Base-by-base conservation (phyloP, 2,329 filamentous ascomycete genomes). In the Verticillium isaacii region DNA sequence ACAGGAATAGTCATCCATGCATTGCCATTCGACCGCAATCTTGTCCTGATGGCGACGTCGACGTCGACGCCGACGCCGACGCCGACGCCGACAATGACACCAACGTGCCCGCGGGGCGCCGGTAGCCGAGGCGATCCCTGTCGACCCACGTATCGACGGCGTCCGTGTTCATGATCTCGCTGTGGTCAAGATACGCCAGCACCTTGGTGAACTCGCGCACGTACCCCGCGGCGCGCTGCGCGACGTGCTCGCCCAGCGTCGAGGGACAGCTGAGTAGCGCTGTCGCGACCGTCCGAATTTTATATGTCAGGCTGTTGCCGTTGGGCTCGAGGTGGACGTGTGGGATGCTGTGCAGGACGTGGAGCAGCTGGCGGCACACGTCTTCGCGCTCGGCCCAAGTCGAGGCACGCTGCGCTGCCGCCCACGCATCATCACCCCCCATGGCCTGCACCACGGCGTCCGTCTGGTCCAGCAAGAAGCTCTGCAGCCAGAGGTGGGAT, bases 401-500 rank as follows among this genome's bases (percentile, higher is more conserved):
- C n/a, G 63, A 32, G 50, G 62, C 64, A 8, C 68, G 52, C 19
- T 39, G 36, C 11, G 19, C 32, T 5, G 34, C 32, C 8, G 19
- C 34, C 15, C 32, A 36, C 2, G 34, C 19, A 25, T 15, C 36
- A 12, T 37, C 56, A 5, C 57, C 57, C 1, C 57, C 17, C 45
- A 50, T 50, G 14, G 60, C 59, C 14, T 63, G n/a, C 23, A 70
- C 23, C 9, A 68, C 56, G 3, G 65, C 60, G 14, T 75, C 74
- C 3, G 75, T 63, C 57, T 73, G 72, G 41, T 77, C 74, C 1
- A 74, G 65, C 0, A 75, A 63, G 7, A 71, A 66, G 50, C 69
- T 75, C 63, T 77, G 74, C 8, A 75, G 66, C 74, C 74, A 77
- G 1, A 77, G 63, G 61, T 76, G 74, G 0, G 73, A 76, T 7